Evolutionary conservation across 2,329 filamentous ascomycete species (phyloP), one percentile per base, ranked within the genome.

Genomic region (Fragosphaeria purpurea): DNA sequence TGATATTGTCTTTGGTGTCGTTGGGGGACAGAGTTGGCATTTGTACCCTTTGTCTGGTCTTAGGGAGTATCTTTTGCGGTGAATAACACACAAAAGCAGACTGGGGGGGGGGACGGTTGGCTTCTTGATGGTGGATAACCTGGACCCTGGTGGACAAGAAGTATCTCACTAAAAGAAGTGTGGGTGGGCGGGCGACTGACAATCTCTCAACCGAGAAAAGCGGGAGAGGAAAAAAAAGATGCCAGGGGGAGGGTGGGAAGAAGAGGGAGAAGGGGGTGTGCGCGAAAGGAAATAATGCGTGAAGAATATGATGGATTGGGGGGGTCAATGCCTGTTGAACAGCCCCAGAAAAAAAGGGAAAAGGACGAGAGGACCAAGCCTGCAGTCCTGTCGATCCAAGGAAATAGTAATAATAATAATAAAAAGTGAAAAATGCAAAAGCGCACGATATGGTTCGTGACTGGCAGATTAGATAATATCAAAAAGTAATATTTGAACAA

Each of bases 1-100:
- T 68, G 65, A 70, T 65, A 65, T 66, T 66, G 63, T 70, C 71
- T 66, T 44, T 37, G 35, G 67, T 71, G 63, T 75, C 68, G 69
- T 77, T 76, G 76, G 79, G 79, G 79, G 79, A 72, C 72, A 75
- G 73, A 69, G 74, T 75, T 73, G 79, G 78, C 80, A 83, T 84
- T 82, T 80, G 73, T 76, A 76, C 55, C 65, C 63, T 66, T 67
- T 52, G 49, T 63, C 66, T 56, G 61, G 62, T 63, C 60, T 57
- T 63, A 60, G 61, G 60, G 50, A 50, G 52, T 52, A 54, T 54
- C 50, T 48, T 48, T 55, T 52, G 58, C 55, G 50, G 45, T 53
- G 57, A 55, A 58, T 55, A 53, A 56, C 58, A 61, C 61, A 33
- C 52, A 38, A 56, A 57, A 54, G 53, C 48, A 37, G 22, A 22